Percentiles rank a stretch among this genome's conserved stretches.
Evolutionary conservation across 345 rosid species (phyloP).

Genomic region (Trapa bicornis): DNA sequence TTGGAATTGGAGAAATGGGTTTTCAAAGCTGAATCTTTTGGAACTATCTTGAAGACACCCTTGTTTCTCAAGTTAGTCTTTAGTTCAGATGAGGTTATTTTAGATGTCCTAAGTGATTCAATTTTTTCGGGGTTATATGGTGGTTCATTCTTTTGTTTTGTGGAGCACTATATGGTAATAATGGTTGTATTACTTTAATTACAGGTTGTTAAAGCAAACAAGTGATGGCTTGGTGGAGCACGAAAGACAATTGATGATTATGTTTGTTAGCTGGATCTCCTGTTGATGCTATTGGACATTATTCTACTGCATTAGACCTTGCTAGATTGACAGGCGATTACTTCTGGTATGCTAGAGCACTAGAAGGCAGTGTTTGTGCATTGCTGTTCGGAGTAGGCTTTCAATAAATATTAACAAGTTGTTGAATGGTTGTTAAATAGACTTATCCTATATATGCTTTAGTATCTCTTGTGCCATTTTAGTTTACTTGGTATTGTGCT

Average conservation of each 20-base stretch:
- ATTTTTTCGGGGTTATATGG: constrained; percentile 4
- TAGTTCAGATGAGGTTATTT: constrained; percentile 95
- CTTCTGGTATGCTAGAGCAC: constrained; percentile 97
- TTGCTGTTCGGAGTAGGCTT: constrained; percentile 44
- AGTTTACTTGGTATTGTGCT: background rate
- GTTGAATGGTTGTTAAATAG: background rate
- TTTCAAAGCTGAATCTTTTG: constrained; percentile 76
- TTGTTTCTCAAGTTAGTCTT: constrained; percentile 97
- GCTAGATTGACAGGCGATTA: constrained; percentile 81
- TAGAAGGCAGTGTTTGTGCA: constrained; percentile 95
- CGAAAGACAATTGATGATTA: constrained; percentile 98
- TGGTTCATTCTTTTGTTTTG: background rate
- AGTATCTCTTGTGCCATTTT: background rate
- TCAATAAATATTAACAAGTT: background rate
- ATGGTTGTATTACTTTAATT: constrained; percentile 16
- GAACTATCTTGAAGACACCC: constrained; percentile 85
- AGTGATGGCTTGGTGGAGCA: constrained; percentile 82
- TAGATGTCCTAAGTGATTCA: constrained; percentile 78
- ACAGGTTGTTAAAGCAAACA: constrained; percentile 96
- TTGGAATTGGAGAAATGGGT: constrained; percentile 98
- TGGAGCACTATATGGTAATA: background rate
- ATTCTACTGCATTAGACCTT: constrained; percentile 76
- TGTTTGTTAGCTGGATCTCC: constrained; percentile 98
- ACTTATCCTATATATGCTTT: background rate
- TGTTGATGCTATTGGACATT: constrained; percentile 96